phyloP scores from a whole-genome alignment of 768 basidiomycete genomes.

The Boletus edulis region DNA sequence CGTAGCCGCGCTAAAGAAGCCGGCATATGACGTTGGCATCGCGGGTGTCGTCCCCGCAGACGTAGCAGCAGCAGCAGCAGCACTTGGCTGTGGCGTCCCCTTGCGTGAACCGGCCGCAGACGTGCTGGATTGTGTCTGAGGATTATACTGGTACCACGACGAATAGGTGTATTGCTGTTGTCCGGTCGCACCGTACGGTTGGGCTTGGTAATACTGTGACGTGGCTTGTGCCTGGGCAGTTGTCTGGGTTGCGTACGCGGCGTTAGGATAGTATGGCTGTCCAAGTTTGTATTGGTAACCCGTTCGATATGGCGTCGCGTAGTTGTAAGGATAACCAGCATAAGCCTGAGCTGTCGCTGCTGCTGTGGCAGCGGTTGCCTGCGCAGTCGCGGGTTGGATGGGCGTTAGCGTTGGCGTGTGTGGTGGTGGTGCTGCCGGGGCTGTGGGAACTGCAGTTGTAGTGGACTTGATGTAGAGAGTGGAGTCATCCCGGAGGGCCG shows the following conservation, averaged over 20 bases:
- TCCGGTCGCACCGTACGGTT: conserved; percentile 34
- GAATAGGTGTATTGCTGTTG: conserved; percentile 43
- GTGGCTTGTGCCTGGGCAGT: conserved; percentile 26
- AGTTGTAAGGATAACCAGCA: conserved; percentile 35
- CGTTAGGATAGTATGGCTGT: conserved; percentile 33
- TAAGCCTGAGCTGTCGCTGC: conserved; percentile 28
- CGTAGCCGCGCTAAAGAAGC: conserved; percentile 36
- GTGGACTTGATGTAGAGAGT: conserved; percentile 64
- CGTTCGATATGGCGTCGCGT: conserved; percentile 32
- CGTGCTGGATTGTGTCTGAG: conserved; percentile 24
- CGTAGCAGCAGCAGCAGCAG: conserved; percentile 16
- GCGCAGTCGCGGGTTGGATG: conserved; percentile 21
- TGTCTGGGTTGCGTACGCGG: conserved; percentile 23
- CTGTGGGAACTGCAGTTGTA: conserved; percentile 32
- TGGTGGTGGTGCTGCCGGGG: conserved; percentile 32
- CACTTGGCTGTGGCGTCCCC: conserved; percentile 44
- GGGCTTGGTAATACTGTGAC: conserved; percentile 36
- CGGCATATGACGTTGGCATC: conserved; percentile 37
- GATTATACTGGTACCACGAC: conserved; percentile 45
- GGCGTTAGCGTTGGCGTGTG: conserved; percentile 36
- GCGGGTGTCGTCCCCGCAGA: conserved; percentile 28
- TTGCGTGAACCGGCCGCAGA: conserved; percentile 34
- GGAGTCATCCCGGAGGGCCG: conserved; percentile 71
- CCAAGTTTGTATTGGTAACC: conserved; percentile 39
- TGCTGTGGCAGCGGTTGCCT: conserved; percentile 22